phyloP scores from a whole-genome alignment of 129 eudicot species.

The Scalesia atractyloides region DNA sequence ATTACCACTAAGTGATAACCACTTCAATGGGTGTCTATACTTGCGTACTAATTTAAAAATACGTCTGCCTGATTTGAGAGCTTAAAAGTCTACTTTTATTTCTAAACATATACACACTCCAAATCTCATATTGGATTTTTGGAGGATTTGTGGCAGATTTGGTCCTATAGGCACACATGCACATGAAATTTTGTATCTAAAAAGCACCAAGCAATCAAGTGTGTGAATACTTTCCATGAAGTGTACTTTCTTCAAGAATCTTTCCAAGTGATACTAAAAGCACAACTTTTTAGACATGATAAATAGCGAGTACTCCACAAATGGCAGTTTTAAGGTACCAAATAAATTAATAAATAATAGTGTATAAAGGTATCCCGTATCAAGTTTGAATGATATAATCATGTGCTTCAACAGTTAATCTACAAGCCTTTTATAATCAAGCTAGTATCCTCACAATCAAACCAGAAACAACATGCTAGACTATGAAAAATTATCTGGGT shows the following conservation, averaged over 20 bases:
- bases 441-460: slow-evolving; percentile 11
- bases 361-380: slow-evolving; percentile 6
- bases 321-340: slow-evolving; percentile 41
- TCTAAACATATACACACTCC: background rate
- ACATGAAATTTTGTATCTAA: slow-evolving; percentile 26
- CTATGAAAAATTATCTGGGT: background rate
- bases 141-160: background rate
- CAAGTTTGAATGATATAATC: slow-evolving; percentile 25
- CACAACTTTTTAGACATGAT: slow-evolving; percentile 31
- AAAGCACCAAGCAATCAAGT: slow-evolving; percentile 20
- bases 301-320: slow-evolving; percentile 22
- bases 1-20: too few species aligned
- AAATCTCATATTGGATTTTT: background rate
- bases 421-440: slow-evolving; percentile 13
- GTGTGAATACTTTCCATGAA: slow-evolving; percentile 16
- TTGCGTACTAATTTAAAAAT: too few species aligned
- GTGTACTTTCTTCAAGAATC: slow-evolving; percentile 37
- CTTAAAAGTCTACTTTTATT: background rate
- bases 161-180: background rate
- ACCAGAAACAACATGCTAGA: slow-evolving; percentile 18
- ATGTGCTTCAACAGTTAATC: slow-evolving; percentile 20
- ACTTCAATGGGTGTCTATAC: too few species aligned
- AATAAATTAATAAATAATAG: background rate
- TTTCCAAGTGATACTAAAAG: slow-evolving; percentile 24
- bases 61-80: too few species aligned